Percentiles rank a stretch among this genome's conserved stretches.
Conservation (phyloP, 257 asterid genomes). For the Coffea canephora region DNA sequence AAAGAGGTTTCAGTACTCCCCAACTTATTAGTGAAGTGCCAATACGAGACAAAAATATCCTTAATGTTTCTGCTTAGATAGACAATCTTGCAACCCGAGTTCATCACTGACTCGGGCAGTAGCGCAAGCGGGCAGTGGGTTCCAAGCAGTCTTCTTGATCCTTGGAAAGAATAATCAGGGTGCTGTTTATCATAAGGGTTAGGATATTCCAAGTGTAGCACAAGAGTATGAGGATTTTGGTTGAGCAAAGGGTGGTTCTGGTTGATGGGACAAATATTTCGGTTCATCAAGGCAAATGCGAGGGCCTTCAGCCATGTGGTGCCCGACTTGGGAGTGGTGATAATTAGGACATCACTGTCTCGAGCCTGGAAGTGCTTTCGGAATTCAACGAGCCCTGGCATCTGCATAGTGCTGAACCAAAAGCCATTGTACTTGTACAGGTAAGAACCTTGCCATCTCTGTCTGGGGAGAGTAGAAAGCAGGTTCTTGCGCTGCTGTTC, state of each 20-base stretch:
- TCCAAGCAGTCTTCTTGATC: not conserved
- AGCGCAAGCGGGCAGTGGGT: not conserved
- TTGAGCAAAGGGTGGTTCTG: constrained; percentile 5
- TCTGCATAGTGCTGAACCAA: constrained; percentile 7
- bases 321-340: constrained; percentile 27
- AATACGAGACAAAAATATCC: not conserved
- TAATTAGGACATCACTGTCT: constrained; percentile 21
- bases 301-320: constrained; percentile 30
- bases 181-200: too few relatives aligned
- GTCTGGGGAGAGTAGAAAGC: constrained; percentile 17
- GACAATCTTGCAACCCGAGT: not conserved
- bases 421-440: constrained; percentile 30
- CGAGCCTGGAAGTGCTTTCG: constrained; percentile 19
- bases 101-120: not conserved
- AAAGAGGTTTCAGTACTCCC: not conserved
- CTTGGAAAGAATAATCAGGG: too few relatives aligned
- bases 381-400: constrained; percentile 10
- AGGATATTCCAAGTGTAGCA: not conserved
- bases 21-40: not conserved
- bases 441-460: constrained; percentile 13
- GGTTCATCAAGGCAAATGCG: not conserved
- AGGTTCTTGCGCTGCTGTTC: constrained; percentile 5
- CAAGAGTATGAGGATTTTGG: not conserved
- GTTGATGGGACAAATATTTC: not conserved
- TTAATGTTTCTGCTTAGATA: not conserved